phyloP scores from a whole-genome alignment of 2,329 filamentous ascomycete genomes.

The Pseudonectria foliicola region DNA sequence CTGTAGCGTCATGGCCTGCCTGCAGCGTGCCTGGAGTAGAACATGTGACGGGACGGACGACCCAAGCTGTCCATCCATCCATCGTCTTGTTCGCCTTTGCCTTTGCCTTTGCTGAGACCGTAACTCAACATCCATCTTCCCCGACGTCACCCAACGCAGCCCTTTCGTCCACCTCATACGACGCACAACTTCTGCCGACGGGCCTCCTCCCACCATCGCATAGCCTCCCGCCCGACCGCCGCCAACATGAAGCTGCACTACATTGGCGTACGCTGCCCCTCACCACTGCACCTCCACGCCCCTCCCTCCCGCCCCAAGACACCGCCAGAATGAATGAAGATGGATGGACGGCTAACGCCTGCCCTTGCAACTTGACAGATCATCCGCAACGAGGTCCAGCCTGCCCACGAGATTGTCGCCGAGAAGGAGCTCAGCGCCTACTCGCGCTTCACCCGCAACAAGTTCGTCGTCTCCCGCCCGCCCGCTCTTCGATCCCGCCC shows the following conservation, averaged over 20 bases:
- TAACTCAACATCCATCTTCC: too few relatives aligned
- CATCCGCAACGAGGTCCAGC: constrained; percentile 70
- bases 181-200: not conserved
- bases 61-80: too few relatives aligned
- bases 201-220: not conserved
- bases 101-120: too few relatives aligned
- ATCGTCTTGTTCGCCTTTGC: too few relatives aligned
- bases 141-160: too few relatives aligned
- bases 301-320: constrained; percentile 13
- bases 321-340: too few relatives aligned
- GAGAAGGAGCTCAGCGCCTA: constrained; percentile 74
- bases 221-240: not conserved
- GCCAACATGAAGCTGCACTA: constrained; percentile 77
- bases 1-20: too few relatives aligned
- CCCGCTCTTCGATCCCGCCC: constrained; percentile 4
- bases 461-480: constrained; percentile 36
- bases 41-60: too few relatives aligned
- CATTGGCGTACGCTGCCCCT: constrained; percentile 61
- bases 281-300: constrained; percentile 16
- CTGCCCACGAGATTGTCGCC: constrained; percentile 66
- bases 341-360: constrained; percentile 3
- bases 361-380: constrained; percentile 53
- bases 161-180: not conserved
- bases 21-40: too few relatives aligned
- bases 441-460: constrained; percentile 70